These are phyloP conservation scores for Malassezia japonica DNA, from an alignment of 1,284 basidiomycete genomes.

Conservation along the genomic window DNA sequence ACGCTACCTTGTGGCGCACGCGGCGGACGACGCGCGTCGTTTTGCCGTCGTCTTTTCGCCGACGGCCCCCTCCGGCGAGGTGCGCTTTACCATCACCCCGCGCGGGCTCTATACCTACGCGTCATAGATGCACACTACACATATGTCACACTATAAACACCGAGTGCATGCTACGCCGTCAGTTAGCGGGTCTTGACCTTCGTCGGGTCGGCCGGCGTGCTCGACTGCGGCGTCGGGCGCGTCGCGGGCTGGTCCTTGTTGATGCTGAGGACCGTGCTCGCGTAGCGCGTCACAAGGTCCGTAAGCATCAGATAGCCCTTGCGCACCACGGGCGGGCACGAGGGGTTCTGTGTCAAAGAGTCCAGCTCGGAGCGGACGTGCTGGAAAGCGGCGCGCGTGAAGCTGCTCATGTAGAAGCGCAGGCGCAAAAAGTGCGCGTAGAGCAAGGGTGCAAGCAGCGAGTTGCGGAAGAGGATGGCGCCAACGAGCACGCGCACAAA, in stretches of 20 bases:
- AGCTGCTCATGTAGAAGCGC: slow-evolving; percentile 47
- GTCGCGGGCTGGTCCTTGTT: slow-evolving; percentile 19
- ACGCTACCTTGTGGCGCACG: slow-evolving; percentile 18
- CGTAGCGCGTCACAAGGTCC: slow-evolving; percentile 40
- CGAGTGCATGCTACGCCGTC: neutral
- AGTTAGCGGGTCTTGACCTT: slow-evolving; percentile 15
- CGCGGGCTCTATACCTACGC: neutral
- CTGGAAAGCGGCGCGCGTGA: slow-evolving; percentile 44
- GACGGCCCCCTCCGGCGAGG: neutral
- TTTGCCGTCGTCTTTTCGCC: slow-evolving; percentile 12
- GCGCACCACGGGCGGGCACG: slow-evolving; percentile 38
- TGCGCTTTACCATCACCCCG: neutral
- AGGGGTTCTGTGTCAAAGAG: slow-evolving; percentile 29
- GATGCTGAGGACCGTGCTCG: slow-evolving; percentile 38
- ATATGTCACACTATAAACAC: neutral
- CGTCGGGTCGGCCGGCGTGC: slow-evolving; percentile 15
- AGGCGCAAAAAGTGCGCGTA: slow-evolving; percentile 45
- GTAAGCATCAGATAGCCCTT: slow-evolving; percentile 41
- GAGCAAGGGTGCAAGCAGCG: slow-evolving; percentile 39
- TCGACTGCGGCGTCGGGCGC: slow-evolving; percentile 4
- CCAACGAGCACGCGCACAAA: slow-evolving; percentile 44
- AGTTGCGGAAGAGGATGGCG: slow-evolving; percentile 42
- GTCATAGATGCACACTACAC: neutral
- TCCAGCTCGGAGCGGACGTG: slow-evolving; percentile 39
- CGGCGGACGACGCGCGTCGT: neutral